Percentiles rank a stretch among this genome's conserved stretches.
phyloP scores from a whole-genome alignment of 805 yeast genomes.

The Grigorovia yakushimaensis region DNA sequence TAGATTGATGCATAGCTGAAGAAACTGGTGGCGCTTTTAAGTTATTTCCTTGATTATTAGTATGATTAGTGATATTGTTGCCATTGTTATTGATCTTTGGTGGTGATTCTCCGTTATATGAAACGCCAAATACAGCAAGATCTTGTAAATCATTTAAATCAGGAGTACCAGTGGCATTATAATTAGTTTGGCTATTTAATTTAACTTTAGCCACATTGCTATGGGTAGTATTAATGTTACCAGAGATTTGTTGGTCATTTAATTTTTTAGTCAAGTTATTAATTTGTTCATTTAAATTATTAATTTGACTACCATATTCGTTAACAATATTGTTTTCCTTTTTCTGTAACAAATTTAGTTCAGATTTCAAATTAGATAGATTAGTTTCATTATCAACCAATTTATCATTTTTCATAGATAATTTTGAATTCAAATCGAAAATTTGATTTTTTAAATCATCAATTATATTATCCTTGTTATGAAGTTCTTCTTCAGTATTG shows the following conservation, averaged over 20 bases:
- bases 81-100: constrained; percentile 3
- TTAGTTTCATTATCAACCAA: constrained; percentile 5
- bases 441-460: constrained; percentile 8
- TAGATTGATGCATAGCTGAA: constrained; percentile 4
- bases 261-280: neutral
- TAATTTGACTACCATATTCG: constrained; percentile 1
- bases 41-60: constrained; percentile 5
- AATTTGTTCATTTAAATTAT: constrained; percentile 1
- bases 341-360: constrained; percentile 1
- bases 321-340: neutral
- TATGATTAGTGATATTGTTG: neutral
- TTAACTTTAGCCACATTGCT: neutral
- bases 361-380: neutral
- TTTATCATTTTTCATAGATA: constrained; percentile 12
- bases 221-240: neutral
- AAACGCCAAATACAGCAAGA: constrained; percentile 24
- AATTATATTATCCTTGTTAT: constrained; percentile 6
- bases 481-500: neutral
- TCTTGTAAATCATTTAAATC: constrained; percentile 26
- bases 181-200: constrained; percentile 3
- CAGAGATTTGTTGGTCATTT: neutral
- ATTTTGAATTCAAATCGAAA: constrained; percentile 9
- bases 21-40: constrained; percentile 4
- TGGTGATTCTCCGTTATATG: constrained; percentile 22
- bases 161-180: constrained; percentile 25